Base-by-base conservation (phyloP, 2,329 filamentous ascomycete species). In the Dothiorella sarmentorum region DNA sequence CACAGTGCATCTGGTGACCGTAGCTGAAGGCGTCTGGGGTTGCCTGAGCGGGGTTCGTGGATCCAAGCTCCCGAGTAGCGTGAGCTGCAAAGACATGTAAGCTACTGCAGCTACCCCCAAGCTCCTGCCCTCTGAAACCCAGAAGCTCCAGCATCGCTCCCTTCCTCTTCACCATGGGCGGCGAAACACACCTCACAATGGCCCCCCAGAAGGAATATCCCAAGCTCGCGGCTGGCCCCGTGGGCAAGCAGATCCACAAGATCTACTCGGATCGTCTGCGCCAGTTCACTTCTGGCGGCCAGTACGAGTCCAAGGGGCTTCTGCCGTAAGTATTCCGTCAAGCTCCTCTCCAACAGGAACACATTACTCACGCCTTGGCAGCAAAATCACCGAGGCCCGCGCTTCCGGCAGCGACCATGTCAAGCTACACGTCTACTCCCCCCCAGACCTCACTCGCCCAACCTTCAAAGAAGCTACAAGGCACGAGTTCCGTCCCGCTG, bases 211-310 rank as follows among this genome's bases (percentile, higher is more conserved):
- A 67, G 6, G 51, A 52, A 20, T 74, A 73, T 61, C 69, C 72
- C 47, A 65, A 63, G 64, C 65, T 69, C 61, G 69, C 71, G 58
- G 66, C 66, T 40, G 68, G 70, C 15, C 72, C 72, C 43, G 70
- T 73, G 38, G 71, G 71, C 61, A 72, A 74, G 67, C 70, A 76
- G 71, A 97, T 96, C 73, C 82, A 86, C 66, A 85, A 84, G 71
- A 91, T 97, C 74, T 95, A 96, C 77, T 88, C 86, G 68, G 86
- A 91, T 66, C 87, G 93, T 56, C 86, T 97, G 69, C 80, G 82
- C 61, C 87, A 89, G 68, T 96, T 97, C 75, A 91, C 90, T 61
- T 83, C 83, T 61, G 79, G 78, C 47, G 91, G 91, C 27, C 73
- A 75, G 65, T 96, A 91, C 76, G 81, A 87, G 62, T 82, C 82